Conservation (phyloP, 1,284 basidiomycete genomes). For the Leccinum fuscescens region DNA sequence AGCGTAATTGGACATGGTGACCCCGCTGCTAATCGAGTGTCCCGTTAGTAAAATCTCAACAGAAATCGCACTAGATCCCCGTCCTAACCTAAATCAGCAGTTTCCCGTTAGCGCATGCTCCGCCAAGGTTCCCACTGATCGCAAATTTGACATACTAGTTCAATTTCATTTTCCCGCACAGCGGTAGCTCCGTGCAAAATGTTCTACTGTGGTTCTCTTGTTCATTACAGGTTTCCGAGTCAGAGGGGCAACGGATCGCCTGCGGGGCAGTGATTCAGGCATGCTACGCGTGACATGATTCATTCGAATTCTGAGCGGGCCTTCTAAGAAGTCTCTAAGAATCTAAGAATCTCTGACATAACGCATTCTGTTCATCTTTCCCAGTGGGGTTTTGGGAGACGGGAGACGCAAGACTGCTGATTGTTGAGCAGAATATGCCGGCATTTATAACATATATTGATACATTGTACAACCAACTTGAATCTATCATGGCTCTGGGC, state of each 20-base stretch:
- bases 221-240: neutral
- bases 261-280: neutral
- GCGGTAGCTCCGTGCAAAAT: neutral
- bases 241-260: constrained; percentile 19
- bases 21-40: neutral
- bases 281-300: neutral
- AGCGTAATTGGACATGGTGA: neutral
- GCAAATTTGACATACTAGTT: neutral
- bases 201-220: neutral
- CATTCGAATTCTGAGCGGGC: neutral
- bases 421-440: neutral
- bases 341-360: neutral
- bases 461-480: neutral
- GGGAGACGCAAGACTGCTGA: neutral
- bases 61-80: neutral
- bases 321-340: too few relatives aligned
- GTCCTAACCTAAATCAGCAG: neutral
- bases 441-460: neutral
- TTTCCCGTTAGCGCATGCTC: neutral
- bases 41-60: neutral
- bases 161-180: neutral
- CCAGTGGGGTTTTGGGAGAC: neutral
- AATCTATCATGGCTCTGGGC: neutral
- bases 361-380: neutral
- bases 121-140: neutral